These are phyloP conservation scores for Aspergillus sclerotioniger DNA, from an alignment of 495 filamentous ascomycete species.

Conservation along the genomic window DNA sequence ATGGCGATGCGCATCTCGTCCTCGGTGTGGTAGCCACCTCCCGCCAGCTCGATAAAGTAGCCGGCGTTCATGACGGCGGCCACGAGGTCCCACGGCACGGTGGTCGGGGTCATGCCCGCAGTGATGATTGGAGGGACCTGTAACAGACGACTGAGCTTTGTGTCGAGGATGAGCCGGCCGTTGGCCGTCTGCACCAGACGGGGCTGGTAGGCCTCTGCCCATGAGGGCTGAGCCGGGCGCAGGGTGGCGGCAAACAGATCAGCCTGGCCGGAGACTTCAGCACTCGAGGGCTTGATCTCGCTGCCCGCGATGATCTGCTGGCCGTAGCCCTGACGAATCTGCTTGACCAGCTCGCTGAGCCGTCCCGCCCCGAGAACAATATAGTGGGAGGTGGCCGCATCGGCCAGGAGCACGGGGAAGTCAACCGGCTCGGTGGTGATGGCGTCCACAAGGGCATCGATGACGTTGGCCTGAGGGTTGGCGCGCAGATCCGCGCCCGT, in stretches of 20 bases:
- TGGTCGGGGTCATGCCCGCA: constrained; percentile 48
- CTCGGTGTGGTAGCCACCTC: constrained; percentile 33
- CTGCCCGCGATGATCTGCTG: background rate
- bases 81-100: constrained; percentile 36
- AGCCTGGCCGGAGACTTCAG: background rate
- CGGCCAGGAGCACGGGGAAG: background rate
- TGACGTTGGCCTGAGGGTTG: background rate
- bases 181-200: background rate
- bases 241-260: background rate
- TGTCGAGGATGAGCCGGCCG: constrained; percentile 22
- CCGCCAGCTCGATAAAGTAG: constrained; percentile 39
- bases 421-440: constrained; percentile 7
- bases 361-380: background rate
- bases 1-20: constrained; percentile 30
- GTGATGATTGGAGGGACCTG: constrained; percentile 40
- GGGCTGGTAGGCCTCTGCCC: background rate
- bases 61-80: constrained; percentile 37
- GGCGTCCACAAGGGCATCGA: background rate
- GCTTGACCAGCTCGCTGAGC: background rate
- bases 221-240: background rate
- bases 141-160: constrained; percentile 34
- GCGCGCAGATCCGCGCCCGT: background rate
- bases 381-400: background rate
- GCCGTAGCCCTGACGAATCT: background rate
- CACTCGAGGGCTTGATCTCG: background rate